Conservation (phyloP, 345 rosid genomes). For the Viola odorata region DNA sequence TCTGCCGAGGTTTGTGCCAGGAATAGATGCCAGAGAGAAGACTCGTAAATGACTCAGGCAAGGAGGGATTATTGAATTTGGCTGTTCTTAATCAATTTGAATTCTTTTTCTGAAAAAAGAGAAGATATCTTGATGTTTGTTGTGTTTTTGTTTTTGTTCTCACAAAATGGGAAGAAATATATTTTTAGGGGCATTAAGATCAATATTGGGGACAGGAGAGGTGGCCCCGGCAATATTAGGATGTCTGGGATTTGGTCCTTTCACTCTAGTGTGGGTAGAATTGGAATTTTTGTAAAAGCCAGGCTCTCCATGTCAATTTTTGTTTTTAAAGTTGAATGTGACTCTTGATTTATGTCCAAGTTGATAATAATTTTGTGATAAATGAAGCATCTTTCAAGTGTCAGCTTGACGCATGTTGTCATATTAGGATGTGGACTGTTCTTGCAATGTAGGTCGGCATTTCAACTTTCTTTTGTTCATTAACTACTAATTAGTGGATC, state of each 20-base stretch:
- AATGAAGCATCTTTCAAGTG: conserved; percentile 16
- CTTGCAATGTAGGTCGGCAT: background rate
- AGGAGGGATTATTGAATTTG: conserved; percentile 11
- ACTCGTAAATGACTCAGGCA: conserved; percentile 17
- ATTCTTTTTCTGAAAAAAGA: conserved; percentile 9
- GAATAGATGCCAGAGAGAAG: conserved; percentile 30
- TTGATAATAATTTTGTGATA: conserved; percentile 17
- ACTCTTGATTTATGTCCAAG: conserved; percentile 9
- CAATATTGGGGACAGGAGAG: conserved; percentile 41
- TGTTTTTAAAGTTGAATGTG: conserved; percentile 11
- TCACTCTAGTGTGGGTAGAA: conserved; percentile 38
- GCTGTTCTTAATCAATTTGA: background rate
- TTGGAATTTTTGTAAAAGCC: conserved; percentile 43
- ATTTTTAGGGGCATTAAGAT: conserved; percentile 22
- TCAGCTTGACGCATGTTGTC: background rate
- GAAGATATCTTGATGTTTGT: too few relatives aligned
- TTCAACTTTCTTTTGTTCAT: too few relatives aligned
- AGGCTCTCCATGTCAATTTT: conserved; percentile 21
- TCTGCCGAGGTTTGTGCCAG: conserved; percentile 76
- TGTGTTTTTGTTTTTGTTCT: too few relatives aligned
- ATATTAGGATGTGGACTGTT: conserved; percentile 1
- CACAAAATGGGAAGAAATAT: conserved; percentile 14
- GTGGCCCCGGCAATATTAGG: conserved; percentile 57
- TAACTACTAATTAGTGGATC: too few relatives aligned
- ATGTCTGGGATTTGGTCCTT: conserved; percentile 50